Evolutionary conservation across 208 protist species (phyloP), one percentile per base, ranked within the genome.

Genomic region (Acanthamoeba healyi): DNA sequence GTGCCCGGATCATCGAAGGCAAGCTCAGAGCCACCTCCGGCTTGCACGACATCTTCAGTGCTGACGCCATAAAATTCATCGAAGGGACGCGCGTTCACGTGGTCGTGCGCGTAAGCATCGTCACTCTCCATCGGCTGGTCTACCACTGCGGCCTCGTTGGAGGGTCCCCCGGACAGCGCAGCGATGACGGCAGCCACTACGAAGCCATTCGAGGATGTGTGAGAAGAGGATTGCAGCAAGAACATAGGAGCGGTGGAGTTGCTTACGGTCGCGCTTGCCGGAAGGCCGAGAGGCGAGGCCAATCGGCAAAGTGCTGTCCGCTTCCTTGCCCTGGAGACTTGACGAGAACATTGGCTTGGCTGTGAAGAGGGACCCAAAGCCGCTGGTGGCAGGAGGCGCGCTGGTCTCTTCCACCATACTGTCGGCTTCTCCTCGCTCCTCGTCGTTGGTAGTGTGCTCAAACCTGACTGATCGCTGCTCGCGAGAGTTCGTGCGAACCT

Each of bases 261-360:
- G 32, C 29, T 65, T 79, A 49, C 70, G 29, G 32, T 79, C 38
- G 36, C 70, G 70, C 70, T 79, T 79, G 70, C 29, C 70, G 22
- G 70, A 6, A 2, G 38, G n/a, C 38, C n/a, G 70, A 22, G 65
- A 15, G 15, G 4, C 12, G 2, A 22, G 38, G 38, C 9, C 38
- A 22, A 44, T 4, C 19, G 70, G 12, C 22, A 38, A 15, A 29
- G 67, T 29, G 54, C 54, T 61, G 54, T 34, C 65, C 29, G 7
- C 63, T 38, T 72, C 63, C 5, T 6, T 17, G 54, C 26, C 17
- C 15, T 72, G 7, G 9, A 29, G 15, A 17, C 4, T 17, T 9
- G 63, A 32, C 65, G 65, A 34, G 38, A 79, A 79, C 6, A 79
- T 9, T 4, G 70, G 70, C 38, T 46, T 79, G 70, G 70, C 38